Percentiles rank a stretch among this genome's conserved stretches.
These are phyloP conservation scores for Solanum hybrid DNA, from an alignment of 305 asterid genomes.

Conservation along the genomic window DNA sequence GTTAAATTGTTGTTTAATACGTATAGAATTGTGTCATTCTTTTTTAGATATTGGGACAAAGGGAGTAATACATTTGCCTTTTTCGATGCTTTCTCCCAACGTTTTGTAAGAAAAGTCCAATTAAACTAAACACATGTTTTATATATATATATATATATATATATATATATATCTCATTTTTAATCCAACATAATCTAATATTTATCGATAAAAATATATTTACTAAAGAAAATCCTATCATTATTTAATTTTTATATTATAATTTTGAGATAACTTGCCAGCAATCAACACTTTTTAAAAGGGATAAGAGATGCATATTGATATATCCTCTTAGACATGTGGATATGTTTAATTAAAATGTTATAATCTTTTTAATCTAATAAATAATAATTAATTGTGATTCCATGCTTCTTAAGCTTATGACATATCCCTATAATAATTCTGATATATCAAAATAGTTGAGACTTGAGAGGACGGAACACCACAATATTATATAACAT, in stretches of 20 bases:
- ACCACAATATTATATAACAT: not conserved
- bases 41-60: too few relatives aligned
- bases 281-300: not conserved
- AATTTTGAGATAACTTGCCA: not conserved
- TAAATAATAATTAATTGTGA: not conserved
- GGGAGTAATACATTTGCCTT: not conserved
- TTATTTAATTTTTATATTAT: not conserved
- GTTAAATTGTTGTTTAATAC: too few relatives aligned
- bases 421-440: not conserved
- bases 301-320: not conserved
- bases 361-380: not conserved
- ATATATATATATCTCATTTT: not conserved
- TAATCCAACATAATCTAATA: not conserved
- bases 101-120: not conserved
- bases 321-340: not conserved
- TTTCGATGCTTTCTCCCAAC: not conserved
- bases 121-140: not conserved
- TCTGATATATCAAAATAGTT: slow-evolving; percentile 1
- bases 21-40: too few relatives aligned
- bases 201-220: not conserved
- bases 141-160: not conserved
- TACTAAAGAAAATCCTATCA: not conserved
- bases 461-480: not conserved
- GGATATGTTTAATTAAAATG: not conserved
- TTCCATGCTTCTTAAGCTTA: not conserved